A percentile compares a stretch with the other conserved stretches of the same genome.
Evolutionary conservation across 352 stramenopile genomes (phyloP).

Genomic region (Globisporangium lucens): DNA sequence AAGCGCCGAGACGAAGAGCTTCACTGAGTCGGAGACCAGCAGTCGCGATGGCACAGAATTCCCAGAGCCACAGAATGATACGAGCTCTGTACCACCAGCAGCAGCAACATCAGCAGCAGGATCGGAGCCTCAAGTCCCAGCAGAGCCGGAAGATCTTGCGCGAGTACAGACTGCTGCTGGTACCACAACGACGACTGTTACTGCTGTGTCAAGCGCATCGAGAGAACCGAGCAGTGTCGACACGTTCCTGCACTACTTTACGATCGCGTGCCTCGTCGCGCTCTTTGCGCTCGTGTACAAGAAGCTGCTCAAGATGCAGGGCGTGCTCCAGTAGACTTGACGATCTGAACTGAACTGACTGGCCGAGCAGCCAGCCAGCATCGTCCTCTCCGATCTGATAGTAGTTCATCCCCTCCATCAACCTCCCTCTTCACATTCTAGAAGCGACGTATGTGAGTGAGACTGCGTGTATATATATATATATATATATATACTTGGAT

Average conservation of each 20-base stretch:
- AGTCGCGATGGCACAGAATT: not conserved
- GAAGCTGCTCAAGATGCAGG: conserved; percentile 75
- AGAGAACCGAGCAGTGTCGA: conserved; percentile 40
- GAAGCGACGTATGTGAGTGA: not conserved
- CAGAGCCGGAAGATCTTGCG: not conserved
- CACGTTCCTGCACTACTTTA: conserved; percentile 68
- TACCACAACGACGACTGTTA: not conserved
- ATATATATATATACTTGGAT: not conserved
- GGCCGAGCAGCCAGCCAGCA: too few relatives aligned
- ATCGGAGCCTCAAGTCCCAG: not conserved
- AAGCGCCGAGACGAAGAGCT: not conserved
- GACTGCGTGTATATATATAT: not conserved
- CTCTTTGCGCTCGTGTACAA: conserved; percentile 79
- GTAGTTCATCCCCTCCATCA: not conserved
- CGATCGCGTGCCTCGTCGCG: conserved; percentile 54
- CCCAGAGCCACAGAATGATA: not conserved
- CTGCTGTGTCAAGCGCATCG: conserved; percentile 5
- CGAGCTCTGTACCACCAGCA: not conserved
- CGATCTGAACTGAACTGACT: not conserved
- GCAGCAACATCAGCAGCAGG: not conserved
- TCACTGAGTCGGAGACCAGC: not conserved
- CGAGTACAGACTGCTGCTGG: not conserved
- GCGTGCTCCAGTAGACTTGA: conserved; percentile 39
- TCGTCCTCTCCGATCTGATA: not conserved
- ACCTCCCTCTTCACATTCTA: not conserved